A percentile compares a stretch with the other conserved stretches of the same genome.
Evolutionary conservation across 768 basidiomycete species (phyloP).

Genomic region (Leccinum barrowsii): DNA sequence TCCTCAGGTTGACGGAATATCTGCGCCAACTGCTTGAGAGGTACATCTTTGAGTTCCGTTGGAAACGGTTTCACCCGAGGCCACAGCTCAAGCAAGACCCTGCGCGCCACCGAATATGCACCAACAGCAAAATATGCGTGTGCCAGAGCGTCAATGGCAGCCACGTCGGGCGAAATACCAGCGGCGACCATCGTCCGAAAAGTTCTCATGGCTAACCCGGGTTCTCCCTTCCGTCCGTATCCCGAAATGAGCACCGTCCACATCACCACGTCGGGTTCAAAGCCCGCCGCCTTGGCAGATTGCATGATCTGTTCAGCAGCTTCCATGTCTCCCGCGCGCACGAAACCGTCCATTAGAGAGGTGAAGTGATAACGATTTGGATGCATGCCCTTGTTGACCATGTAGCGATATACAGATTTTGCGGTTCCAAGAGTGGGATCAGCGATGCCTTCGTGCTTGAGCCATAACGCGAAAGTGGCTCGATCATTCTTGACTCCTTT

Average conservation of each 20-base stretch:
- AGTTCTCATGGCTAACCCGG: conserved; percentile 46
- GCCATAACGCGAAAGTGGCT: conserved; percentile 56
- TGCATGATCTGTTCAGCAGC: conserved; percentile 55
- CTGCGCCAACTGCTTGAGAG: conserved; percentile 44
- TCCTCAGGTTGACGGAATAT: conserved; percentile 39
- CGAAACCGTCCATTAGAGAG: conserved; percentile 75
- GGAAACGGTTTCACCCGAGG: conserved; percentile 60
- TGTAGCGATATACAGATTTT: conserved; percentile 48
- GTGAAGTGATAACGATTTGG: conserved; percentile 71
- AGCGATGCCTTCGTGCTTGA: conserved; percentile 57
- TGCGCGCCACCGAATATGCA: conserved; percentile 46
- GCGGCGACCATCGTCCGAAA: conserved; percentile 62
- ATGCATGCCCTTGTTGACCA: conserved; percentile 66
- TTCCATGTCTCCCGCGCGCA: conserved; percentile 52
- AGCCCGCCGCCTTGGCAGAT: conserved; percentile 45
- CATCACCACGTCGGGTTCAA: conserved; percentile 61
- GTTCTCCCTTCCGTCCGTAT: conserved; percentile 57
- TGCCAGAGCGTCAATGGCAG: conserved; percentile 66
- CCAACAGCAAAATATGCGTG: conserved; percentile 64
- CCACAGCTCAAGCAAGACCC: conserved; percentile 62
- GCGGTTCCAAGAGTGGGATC: conserved; percentile 50
- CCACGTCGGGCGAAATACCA: conserved; percentile 66
- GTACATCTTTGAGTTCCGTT: conserved; percentile 38
- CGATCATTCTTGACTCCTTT: conserved; percentile 54
- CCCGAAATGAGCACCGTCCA: conserved; percentile 77